Percentiles rank a stretch among this genome's conserved stretches.
Conservation (phyloP, 1,284 basidiomycete species). For the Malassezia obtusa region DNA sequence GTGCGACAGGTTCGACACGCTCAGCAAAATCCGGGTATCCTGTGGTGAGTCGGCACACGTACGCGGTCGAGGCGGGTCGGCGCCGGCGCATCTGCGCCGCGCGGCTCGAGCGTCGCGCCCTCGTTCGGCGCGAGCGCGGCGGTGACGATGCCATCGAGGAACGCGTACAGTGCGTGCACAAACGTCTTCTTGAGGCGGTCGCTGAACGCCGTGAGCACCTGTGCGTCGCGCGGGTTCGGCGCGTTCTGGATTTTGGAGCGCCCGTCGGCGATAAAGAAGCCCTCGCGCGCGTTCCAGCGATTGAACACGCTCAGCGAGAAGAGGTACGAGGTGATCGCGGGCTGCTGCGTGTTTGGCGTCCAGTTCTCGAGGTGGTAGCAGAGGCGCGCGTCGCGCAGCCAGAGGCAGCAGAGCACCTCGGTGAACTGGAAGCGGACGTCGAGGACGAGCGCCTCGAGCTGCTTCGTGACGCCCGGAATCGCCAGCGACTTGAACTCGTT, state of each 20-base stretch:
- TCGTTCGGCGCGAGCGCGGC: slow-evolving; percentile 54
- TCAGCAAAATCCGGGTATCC: slow-evolving; percentile 74
- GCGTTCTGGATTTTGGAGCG: slow-evolving; percentile 38
- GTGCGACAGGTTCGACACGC: slow-evolving; percentile 78
- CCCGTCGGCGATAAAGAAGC: slow-evolving; percentile 74
- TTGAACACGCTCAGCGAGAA: slow-evolving; percentile 72
- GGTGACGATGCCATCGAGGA: slow-evolving; percentile 77
- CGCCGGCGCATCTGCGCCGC: not conserved
- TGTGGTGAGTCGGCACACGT: not conserved
- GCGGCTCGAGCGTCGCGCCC: slow-evolving; percentile 18
- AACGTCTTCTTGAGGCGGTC: slow-evolving; percentile 74
- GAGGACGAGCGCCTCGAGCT: slow-evolving; percentile 62
- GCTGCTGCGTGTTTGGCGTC: slow-evolving; percentile 56
- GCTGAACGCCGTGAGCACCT: slow-evolving; percentile 28
- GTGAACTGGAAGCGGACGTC: slow-evolving; percentile 79
- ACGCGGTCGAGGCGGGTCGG: not conserved
- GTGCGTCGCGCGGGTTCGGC: slow-evolving; percentile 14
- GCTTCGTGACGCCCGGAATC: slow-evolving; percentile 60
- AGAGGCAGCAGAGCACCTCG: slow-evolving; percentile 67
- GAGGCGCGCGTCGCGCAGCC: slow-evolving; percentile 73
- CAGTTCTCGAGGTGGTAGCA: slow-evolving; percentile 82
- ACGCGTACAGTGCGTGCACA: slow-evolving; percentile 74
- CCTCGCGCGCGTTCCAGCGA: slow-evolving; percentile 64
- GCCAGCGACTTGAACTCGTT: slow-evolving; percentile 73
- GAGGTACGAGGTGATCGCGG: slow-evolving; percentile 55